A percentile compares a stretch with the other conserved stretches of the same genome.
These are phyloP conservation scores for Phalaenopsis hybrid DNA, from an alignment of 116 monocot genomes.

Conservation along the genomic window DNA sequence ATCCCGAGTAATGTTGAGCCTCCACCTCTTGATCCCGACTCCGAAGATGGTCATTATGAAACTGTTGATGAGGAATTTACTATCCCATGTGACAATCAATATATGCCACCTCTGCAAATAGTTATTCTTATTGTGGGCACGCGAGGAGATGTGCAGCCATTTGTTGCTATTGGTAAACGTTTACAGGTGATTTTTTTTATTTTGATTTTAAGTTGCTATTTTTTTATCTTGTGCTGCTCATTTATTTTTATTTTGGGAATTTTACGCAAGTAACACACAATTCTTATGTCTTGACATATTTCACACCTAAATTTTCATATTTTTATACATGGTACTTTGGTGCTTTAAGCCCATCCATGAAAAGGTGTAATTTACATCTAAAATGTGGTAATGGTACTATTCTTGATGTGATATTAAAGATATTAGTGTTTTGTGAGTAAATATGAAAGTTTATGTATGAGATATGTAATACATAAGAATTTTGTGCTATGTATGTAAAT, in stretches of 20 bases:
- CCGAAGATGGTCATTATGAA: conserved; percentile 31
- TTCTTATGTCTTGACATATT: background rate
- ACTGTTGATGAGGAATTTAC: conserved; percentile 33
- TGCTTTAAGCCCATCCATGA: too few species aligned
- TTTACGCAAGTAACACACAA: too few species aligned
- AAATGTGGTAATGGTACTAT: too few species aligned
- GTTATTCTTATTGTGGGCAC: conserved; percentile 94
- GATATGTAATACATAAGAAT: too few species aligned
- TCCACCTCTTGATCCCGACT: conserved; percentile 8
- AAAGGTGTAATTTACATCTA: too few species aligned
- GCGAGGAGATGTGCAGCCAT: conserved; percentile 90
- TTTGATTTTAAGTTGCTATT: background rate
- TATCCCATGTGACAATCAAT: conserved; percentile 35
- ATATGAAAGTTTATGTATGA: too few species aligned
- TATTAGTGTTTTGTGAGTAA: too few species aligned
- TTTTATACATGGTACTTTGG: too few species aligned
- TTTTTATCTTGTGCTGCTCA: background rate
- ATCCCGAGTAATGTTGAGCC: conserved; percentile 31
- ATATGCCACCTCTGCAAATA: conserved; percentile 64
- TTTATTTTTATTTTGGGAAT: background rate
- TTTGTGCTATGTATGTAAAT: too few species aligned
- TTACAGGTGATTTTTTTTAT: conserved; percentile 53
- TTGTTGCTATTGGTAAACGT: conserved; percentile 90
- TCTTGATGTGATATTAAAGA: too few species aligned
- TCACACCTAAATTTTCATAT: too few species aligned